Evolutionary conservation across 345 rosid species (phyloP), one percentile per base, ranked within the genome.

Genomic region (Barbarea vulgaris): DNA sequence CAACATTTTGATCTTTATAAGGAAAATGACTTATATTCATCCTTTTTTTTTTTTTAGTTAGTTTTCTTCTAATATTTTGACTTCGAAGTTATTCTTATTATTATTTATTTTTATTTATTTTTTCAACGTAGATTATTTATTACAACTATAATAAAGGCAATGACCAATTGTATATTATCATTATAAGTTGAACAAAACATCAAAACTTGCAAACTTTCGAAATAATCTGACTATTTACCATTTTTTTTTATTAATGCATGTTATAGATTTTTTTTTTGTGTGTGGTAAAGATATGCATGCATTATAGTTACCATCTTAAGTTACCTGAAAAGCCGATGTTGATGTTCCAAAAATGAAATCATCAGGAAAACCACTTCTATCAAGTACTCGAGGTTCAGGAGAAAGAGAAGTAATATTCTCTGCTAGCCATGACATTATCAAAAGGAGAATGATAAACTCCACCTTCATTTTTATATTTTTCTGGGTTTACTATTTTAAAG

Each of bases 331-430:
- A 15, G 83, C 67, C 0, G 79, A 59, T 12, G 58, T 55, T 15
- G 83, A 69, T 1, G 80, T 74, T 50, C 83, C 80, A 33, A 80
- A 80, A 36, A 80, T 13, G 66, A 81, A 79, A 76, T 68, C 74
- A 25, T n/a, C 47, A 17, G 68, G 74, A 67, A 75, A 63, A 59
- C 15, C 63, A 55, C 63, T 44, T 48, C 81, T 41, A 27, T 57
- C 67, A 56, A 72, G 51, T 57, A 15, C 22, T 56, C 25, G 66
- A 47, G 42, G 11, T 37, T 75, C 54, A 1, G 1, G 53, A 48
- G 53, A 27, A 48, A 37, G 14, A 34, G 33, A 67, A 58, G 33
- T 66, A 25, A 46, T 42, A 13, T 48, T 37, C 37, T 67, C 30
- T 19, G 67, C 33, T 27, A 58, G 63, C 52, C 60, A 67, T 60